Conservation (phyloP, 306 rosid genomes). For the Sicyos baderoa region DNA sequence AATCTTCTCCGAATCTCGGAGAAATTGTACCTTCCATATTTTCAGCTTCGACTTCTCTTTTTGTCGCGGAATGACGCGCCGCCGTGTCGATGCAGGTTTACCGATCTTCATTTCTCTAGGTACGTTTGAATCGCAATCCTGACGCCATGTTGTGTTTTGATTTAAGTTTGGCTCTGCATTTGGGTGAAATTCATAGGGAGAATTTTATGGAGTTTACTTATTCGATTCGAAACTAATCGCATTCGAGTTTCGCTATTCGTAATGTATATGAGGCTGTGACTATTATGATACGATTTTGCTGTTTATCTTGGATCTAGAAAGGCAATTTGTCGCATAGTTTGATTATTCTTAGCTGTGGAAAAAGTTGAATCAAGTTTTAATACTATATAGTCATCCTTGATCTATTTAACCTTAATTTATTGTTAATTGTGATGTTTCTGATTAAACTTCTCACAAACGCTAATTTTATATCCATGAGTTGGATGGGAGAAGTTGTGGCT, state of each 20-base stretch:
- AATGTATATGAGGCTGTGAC: background rate
- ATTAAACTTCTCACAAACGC: background rate
- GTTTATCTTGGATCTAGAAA: background rate
- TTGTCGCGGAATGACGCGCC: background rate
- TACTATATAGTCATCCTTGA: background rate
- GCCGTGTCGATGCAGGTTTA: background rate
- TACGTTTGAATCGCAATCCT: background rate
- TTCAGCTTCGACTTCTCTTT: background rate
- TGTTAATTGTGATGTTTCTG: constrained; percentile 2
- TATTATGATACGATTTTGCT: background rate
- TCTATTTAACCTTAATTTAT: background rate
- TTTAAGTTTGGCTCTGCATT: background rate
- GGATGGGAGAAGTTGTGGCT: background rate
- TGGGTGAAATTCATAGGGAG: background rate
- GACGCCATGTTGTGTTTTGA: background rate
- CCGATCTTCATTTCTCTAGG: background rate
- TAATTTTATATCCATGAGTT: background rate
- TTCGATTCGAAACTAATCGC: too few species aligned
- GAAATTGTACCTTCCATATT: background rate
- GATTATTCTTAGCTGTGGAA: background rate
- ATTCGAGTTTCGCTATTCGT: background rate
- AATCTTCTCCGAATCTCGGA: background rate
- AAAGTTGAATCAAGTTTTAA: background rate
- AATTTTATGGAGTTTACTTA: background rate
- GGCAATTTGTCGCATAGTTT: constrained; percentile 9